Evolutionary conservation across 768 basidiomycete species (phyloP).

Genomic region (Zangia roseola): DNA sequence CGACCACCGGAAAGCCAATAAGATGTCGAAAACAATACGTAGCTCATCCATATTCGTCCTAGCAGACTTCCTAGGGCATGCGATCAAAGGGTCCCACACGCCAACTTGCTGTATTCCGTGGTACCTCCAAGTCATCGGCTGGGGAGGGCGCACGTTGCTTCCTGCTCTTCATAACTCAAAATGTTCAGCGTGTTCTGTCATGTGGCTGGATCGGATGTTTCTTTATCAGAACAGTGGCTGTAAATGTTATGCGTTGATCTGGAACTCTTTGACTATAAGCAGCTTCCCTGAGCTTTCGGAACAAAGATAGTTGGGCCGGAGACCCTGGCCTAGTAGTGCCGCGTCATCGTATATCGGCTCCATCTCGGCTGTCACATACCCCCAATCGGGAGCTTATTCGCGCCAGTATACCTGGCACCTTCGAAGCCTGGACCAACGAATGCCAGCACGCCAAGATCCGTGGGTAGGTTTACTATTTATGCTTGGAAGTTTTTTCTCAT

Average conservation of each 20-base stretch:
- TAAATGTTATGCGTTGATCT: conserved; percentile 14
- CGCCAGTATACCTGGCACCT: neutral
- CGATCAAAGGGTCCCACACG: conserved; percentile 28
- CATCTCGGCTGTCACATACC: conserved; percentile 18
- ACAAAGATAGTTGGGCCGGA: conserved; percentile 22
- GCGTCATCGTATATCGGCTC: conserved; percentile 20
- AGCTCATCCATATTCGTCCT: conserved; percentile 27
- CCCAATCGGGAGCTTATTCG: conserved; percentile 11
- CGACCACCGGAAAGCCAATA: conserved; percentile 22
- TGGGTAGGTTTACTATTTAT: neutral
- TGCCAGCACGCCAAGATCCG: conserved; percentile 7
- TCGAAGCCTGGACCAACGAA: neutral
- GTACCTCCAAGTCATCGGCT: conserved; percentile 16
- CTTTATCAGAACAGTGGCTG: conserved; percentile 28
- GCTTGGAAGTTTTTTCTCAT: neutral
- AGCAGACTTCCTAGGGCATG: conserved; percentile 20
- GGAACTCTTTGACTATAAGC: conserved; percentile 21
- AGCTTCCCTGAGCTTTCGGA: conserved; percentile 25
- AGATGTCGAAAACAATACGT: conserved; percentile 29
- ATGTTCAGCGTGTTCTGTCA: conserved; percentile 25
- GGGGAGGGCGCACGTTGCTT: conserved; percentile 19
- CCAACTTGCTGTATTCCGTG: conserved; percentile 27
- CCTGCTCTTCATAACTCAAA: conserved; percentile 13
- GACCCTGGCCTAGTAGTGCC: conserved; percentile 21
- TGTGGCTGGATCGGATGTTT: conserved; percentile 26